These are phyloP conservation scores for Colletotrichum nymphaeae DNA, from an alignment of 2,329 filamentous ascomycete species.

Conservation along the genomic window DNA sequence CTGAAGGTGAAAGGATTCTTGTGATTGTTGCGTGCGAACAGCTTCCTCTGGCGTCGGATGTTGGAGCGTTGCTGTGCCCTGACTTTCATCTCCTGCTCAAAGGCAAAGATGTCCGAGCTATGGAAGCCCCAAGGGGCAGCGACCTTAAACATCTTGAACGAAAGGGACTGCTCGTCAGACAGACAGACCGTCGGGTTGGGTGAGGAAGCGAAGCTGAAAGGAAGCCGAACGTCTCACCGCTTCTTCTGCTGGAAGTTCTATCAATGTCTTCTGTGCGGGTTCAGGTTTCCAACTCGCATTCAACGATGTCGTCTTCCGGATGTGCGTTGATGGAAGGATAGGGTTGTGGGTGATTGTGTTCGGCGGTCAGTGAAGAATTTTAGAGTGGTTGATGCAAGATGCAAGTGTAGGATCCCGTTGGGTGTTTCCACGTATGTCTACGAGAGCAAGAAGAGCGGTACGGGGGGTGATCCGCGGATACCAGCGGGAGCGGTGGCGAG, in stretches of 20 bases:
- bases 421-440: conserved; percentile 21
- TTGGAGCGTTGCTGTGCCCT: conserved; percentile 22
- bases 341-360: neutral
- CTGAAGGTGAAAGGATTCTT: conserved; percentile 19
- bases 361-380: conserved; percentile 30
- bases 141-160: conserved; percentile 35
- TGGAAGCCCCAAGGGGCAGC: conserved; percentile 27
- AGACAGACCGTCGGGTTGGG: neutral
- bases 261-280: conserved; percentile 6
- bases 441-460: conserved; percentile 27
- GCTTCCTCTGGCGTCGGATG: conserved; percentile 20
- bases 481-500: conserved; percentile 30
- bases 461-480: conserved; percentile 25
- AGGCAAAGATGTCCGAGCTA: conserved; percentile 32
- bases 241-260: conserved; percentile 15
- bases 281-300: conserved; percentile 14
- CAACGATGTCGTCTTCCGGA: conserved; percentile 34
- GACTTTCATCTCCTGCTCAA: conserved; percentile 26
- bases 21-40: conserved; percentile 20
- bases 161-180: neutral
- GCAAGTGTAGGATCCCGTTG: conserved; percentile 21
- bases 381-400: conserved; percentile 14
- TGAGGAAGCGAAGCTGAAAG: neutral
- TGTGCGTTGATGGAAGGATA: conserved; percentile 18
- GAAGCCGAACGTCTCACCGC: conserved; percentile 12